Conservation (phyloP, 2,329 filamentous ascomycete genomes). For the Aspergillus sp. region DNA sequence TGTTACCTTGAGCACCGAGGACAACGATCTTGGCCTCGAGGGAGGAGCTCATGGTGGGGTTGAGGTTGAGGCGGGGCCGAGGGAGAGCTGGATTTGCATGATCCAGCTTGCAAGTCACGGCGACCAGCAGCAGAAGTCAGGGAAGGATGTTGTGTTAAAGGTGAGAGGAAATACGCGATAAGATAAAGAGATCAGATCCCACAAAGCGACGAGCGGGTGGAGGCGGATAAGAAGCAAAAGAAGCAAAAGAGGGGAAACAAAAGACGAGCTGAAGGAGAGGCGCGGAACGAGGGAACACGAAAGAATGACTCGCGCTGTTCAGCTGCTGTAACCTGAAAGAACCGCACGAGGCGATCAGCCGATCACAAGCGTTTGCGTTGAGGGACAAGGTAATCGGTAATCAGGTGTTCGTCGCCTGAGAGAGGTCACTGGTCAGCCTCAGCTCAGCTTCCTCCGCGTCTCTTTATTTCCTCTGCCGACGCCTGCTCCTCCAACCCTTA, state of each 20-base stretch:
- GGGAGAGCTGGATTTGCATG: slow-evolving; percentile 36
- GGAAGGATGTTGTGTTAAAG: background rate
- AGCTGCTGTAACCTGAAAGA: slow-evolving; percentile 4
- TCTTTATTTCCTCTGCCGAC: background rate
- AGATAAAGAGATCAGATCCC: background rate
- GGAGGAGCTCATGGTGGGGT: slow-evolving; percentile 50
- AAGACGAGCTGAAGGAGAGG: slow-evolving; percentile 1
- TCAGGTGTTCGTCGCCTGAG: slow-evolving; percentile 7
- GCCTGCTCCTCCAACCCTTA: background rate
- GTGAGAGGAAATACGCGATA: background rate
- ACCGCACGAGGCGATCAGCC: slow-evolving; percentile 7
- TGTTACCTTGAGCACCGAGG: slow-evolving; percentile 54
- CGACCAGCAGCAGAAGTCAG: background rate
- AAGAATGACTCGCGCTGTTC: background rate
- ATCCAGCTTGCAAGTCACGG: slow-evolving; percentile 22
- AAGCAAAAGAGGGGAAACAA: background rate
- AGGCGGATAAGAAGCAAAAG: slow-evolving; percentile 3
- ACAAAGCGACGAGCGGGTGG: background rate
- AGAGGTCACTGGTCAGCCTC: background rate
- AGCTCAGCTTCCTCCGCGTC: background rate
- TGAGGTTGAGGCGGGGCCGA: slow-evolving; percentile 31
- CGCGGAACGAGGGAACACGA: slow-evolving; percentile 1
- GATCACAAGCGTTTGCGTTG: background rate
- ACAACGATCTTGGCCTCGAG: slow-evolving; percentile 60
- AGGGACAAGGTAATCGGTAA: background rate